Evolutionary conservation across 2,329 filamentous ascomycete species (phyloP).

Genomic region (Stagonosporopsis vannaccii): DNA sequence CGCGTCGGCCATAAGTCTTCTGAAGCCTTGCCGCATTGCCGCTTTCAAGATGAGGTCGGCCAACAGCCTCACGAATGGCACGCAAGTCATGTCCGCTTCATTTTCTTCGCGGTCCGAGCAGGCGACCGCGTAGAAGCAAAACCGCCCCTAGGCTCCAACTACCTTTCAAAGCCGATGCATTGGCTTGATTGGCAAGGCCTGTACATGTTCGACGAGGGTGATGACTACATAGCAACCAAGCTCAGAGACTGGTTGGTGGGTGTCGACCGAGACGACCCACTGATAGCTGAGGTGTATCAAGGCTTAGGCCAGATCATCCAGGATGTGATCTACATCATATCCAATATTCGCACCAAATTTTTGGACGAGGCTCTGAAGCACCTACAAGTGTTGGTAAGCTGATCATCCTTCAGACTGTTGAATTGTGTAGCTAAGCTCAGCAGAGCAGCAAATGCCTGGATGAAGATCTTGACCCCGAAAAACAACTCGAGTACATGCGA

Average conservation of each 20-base stretch:
- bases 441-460: conserved; percentile 21
- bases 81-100: background rate
- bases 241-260: conserved; percentile 8
- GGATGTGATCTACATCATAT: conserved; percentile 9
- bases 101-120: background rate
- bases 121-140: background rate
- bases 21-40: background rate
- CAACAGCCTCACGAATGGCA: conserved; percentile 8
- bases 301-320: conserved; percentile 15
- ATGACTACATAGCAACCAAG: conserved; percentile 3
- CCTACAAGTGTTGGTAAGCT: conserved; percentile 10
- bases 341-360: conserved; percentile 8
- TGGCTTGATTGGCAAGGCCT: background rate
- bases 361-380: conserved; percentile 15
- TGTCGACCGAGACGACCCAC: background rate
- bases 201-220: conserved; percentile 13
- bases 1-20: background rate
- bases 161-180: background rate
- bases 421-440: background rate
- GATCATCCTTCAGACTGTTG: background rate
- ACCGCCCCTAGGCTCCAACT: too few species aligned
- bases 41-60: background rate
- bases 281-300: conserved; percentile 1
- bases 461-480: conserved; percentile 2
- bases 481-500: conserved; percentile 19